These are phyloP conservation scores for Erysimum cheiranthoides DNA, from an alignment of 345 rosid species.

Conservation along the genomic window DNA sequence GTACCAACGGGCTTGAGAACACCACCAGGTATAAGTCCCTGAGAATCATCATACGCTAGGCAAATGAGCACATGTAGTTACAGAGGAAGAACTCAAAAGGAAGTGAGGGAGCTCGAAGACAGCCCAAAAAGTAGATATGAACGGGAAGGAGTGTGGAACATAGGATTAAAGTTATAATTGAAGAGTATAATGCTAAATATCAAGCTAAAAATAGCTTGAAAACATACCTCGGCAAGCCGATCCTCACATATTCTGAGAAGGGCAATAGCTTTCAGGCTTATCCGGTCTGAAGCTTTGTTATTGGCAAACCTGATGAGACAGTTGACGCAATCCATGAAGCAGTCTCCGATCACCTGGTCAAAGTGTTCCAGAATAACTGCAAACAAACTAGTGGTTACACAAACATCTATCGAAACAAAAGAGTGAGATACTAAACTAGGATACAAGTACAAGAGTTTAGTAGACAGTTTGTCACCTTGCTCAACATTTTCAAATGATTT, in stretches of 20 bases:
- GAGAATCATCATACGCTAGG: slow-evolving; percentile 36
- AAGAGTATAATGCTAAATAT: slow-evolving; percentile 7
- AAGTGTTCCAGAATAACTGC: slow-evolving; percentile 99
- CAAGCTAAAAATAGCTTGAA: slow-evolving; percentile 16
- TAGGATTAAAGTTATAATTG: not conserved
- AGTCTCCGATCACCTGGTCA: slow-evolving; percentile 98
- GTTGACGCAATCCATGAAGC: slow-evolving; percentile 99
- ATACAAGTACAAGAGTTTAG: slow-evolving; percentile 29
- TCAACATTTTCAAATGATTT: slow-evolving; percentile 93
- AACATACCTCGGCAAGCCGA: slow-evolving; percentile 94
- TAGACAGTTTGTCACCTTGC: slow-evolving; percentile 59
- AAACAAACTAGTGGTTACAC: slow-evolving; percentile 49
- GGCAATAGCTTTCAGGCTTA: slow-evolving; percentile 99
- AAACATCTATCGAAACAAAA: slow-evolving; percentile 31
- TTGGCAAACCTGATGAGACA: slow-evolving; percentile 97
- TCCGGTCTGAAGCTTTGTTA: slow-evolving; percentile 86
- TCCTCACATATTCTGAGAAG: slow-evolving; percentile 98
- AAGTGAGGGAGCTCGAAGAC: slow-evolving; percentile 22
- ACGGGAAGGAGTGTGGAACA: slow-evolving; percentile 6
- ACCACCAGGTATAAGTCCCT: slow-evolving; percentile 94
- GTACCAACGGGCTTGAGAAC: slow-evolving; percentile 70
- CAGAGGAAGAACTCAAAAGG: slow-evolving; percentile 5
- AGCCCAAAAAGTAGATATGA: slow-evolving; percentile 14
- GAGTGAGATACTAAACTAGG: slow-evolving; percentile 24
- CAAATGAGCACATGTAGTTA: slow-evolving; percentile 27